These are phyloP conservation scores for Claviceps quebecensis DNA, from an alignment of 2,329 filamentous ascomycete species.

Conservation along the genomic window DNA sequence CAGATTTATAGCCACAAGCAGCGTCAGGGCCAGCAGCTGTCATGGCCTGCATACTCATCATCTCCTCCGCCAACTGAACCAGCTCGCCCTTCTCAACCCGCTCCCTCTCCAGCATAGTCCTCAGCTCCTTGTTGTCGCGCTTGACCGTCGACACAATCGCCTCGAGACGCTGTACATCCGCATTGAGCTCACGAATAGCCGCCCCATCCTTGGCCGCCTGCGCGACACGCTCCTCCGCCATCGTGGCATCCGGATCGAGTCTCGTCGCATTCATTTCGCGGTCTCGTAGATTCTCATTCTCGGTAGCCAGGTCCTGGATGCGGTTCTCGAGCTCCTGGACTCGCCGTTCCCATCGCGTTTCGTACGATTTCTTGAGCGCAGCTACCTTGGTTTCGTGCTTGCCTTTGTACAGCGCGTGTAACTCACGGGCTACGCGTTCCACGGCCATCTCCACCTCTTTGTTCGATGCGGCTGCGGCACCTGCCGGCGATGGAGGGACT, in stretches of 20 bases:
- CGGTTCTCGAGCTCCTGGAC: slow-evolving; percentile 62
- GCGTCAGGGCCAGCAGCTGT: background rate
- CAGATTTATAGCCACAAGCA: background rate
- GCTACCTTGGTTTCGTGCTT: slow-evolving; percentile 96
- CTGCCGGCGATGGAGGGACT: slow-evolving; percentile 24
- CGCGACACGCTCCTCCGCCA: slow-evolving; percentile 35
- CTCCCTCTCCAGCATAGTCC: slow-evolving; percentile 55
- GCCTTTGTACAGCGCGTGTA: slow-evolving; percentile 86
- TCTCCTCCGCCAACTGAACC: slow-evolving; percentile 68
- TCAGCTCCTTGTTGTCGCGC: slow-evolving; percentile 52
- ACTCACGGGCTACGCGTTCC: slow-evolving; percentile 83
- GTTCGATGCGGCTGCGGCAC: slow-evolving; percentile 21
- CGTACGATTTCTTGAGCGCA: slow-evolving; percentile 73
- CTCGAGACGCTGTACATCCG: slow-evolving; percentile 60
- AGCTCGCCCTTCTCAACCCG: slow-evolving; percentile 74
- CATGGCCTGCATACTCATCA: slow-evolving; percentile 52
- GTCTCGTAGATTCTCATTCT: slow-evolving; percentile 60
- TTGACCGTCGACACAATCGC: slow-evolving; percentile 58
- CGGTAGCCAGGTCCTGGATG: slow-evolving; percentile 53
- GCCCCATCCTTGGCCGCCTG: slow-evolving; percentile 52
- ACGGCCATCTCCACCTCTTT: slow-evolving; percentile 70
- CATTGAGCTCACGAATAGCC: slow-evolving; percentile 55
- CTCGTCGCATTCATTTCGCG: slow-evolving; percentile 53
- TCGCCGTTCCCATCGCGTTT: slow-evolving; percentile 79
- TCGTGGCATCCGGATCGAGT: slow-evolving; percentile 31